Evolutionary conservation across 441 rosid genomes (phyloP).

Genomic region (Pelargonium cotyledonis): DNA sequence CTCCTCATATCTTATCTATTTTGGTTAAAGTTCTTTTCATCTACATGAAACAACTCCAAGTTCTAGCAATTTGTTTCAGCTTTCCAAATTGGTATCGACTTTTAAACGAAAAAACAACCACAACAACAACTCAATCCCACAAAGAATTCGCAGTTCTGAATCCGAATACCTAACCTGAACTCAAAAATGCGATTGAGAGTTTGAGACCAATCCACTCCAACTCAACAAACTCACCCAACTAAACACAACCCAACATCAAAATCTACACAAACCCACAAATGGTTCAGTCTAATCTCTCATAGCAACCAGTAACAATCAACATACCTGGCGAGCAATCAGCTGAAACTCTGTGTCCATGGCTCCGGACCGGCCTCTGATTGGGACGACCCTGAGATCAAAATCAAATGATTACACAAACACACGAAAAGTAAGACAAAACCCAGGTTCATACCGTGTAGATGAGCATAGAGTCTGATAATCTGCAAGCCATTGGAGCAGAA

Average conservation of each 20-base stretch:
- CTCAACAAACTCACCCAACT: neutral
- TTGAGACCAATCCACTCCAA: neutral
- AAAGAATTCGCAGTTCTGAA: too few species aligned
- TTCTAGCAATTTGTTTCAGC: too few species aligned
- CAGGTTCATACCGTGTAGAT: slow-evolving; percentile 44
- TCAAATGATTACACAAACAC: slow-evolving; percentile 8
- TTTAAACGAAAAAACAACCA: too few species aligned
- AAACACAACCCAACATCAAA: neutral
- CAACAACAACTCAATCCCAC: too few species aligned
- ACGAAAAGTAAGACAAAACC: neutral
- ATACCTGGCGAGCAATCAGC: slow-evolving; percentile 54
- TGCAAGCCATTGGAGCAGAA: slow-evolving; percentile 55
- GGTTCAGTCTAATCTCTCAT: neutral
- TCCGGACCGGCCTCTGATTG: slow-evolving; percentile 35
- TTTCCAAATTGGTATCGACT: too few species aligned
- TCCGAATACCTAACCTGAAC: neutral
- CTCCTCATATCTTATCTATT: too few species aligned
- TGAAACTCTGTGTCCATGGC: slow-evolving; percentile 26
- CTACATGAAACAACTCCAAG: too few species aligned
- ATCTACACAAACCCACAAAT: neutral
- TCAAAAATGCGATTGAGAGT: neutral
- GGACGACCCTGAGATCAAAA: slow-evolving; percentile 31
- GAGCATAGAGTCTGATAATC: slow-evolving; percentile 47
- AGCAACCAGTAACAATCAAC: neutral
- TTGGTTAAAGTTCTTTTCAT: too few species aligned